Evolutionary conservation across 106 monocot genomes (phyloP).

Genomic region (Platanthera zijinensis): DNA sequence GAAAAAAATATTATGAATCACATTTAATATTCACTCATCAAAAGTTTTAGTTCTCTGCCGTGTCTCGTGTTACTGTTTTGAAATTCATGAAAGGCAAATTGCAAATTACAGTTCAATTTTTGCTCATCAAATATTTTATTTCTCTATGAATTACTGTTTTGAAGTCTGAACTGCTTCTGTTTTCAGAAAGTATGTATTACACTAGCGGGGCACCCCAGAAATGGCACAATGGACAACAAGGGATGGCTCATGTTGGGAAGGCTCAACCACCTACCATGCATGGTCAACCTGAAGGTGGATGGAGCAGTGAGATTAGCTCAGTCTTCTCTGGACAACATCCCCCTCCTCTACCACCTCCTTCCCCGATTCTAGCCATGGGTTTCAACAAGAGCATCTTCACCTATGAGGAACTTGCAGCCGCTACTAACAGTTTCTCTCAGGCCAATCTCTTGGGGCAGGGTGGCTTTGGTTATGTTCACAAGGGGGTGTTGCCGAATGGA

Average conservation of each 20-base stretch:
- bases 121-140: background rate
- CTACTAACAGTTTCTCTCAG: conserved; percentile 55
- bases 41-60: too few species aligned
- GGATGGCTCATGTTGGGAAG: conserved; percentile 13
- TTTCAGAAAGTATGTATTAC: conserved; percentile 14
- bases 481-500: conserved; percentile 70
- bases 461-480: conserved; percentile 92
- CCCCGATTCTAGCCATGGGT: conserved; percentile 38
- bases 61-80: too few species aligned
- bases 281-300: conserved; percentile 9
- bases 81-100: background rate
- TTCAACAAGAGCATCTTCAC: conserved; percentile 75
- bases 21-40: too few species aligned
- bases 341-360: conserved; percentile 49
- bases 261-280: conserved; percentile 26
- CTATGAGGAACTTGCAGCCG: conserved; percentile 75
- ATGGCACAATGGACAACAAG: conserved; percentile 23
- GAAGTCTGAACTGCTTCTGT: background rate
- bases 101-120: background rate
- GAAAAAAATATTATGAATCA: too few species aligned
- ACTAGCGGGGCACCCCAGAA: conserved; percentile 17
- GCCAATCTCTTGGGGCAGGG: conserved; percentile 82
- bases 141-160: background rate
- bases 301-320: conserved; percentile 30
- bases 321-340: conserved; percentile 43